These are phyloP conservation scores for Diversispora eburnea DNA, from an alignment of 192 early-diverging fungal species.

Conservation along the genomic window DNA sequence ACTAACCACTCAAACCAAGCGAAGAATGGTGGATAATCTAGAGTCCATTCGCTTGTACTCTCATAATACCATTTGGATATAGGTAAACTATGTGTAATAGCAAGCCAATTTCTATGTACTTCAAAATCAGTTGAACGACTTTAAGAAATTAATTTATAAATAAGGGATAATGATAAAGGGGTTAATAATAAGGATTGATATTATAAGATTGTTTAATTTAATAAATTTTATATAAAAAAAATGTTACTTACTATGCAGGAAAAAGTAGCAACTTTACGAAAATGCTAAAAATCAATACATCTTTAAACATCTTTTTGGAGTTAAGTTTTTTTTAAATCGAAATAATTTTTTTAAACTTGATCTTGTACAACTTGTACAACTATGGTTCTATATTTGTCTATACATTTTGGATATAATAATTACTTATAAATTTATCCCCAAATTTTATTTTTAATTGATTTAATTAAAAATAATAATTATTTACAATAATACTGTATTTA, in stretches of 20 bases:
- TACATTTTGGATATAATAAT: no score
- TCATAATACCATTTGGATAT: slow-evolving; percentile 83
- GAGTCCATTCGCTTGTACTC: slow-evolving; percentile 83
- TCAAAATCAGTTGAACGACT: slow-evolving; percentile 97
- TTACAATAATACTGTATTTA: no score
- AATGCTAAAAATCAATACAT: slow-evolving; percentile 47
- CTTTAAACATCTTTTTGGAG: slow-evolving; percentile 33
- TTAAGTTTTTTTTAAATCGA: no score
- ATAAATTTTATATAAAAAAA: not conserved
- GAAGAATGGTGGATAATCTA: slow-evolving; percentile 98
- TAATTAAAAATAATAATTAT: no score
- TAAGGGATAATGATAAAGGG: not conserved
- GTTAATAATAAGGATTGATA: no score
- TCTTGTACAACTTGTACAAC: no score
- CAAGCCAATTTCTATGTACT: slow-evolving; percentile 97
- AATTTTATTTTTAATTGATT: no score
- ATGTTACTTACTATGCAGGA: slow-evolving; percentile 61
- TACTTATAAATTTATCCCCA: no score
- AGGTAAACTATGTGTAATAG: slow-evolving; percentile 84
- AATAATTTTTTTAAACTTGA: no score
- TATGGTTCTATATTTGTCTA: no score
- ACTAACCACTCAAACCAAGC: slow-evolving; percentile 91
- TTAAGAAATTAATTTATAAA: slow-evolving; percentile 14
- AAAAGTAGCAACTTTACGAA: slow-evolving; percentile 62
- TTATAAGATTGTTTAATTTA: not conserved